phyloP scores from a whole-genome alignment of 2,329 filamentous ascomycete species.

The Fusarium citri region DNA sequence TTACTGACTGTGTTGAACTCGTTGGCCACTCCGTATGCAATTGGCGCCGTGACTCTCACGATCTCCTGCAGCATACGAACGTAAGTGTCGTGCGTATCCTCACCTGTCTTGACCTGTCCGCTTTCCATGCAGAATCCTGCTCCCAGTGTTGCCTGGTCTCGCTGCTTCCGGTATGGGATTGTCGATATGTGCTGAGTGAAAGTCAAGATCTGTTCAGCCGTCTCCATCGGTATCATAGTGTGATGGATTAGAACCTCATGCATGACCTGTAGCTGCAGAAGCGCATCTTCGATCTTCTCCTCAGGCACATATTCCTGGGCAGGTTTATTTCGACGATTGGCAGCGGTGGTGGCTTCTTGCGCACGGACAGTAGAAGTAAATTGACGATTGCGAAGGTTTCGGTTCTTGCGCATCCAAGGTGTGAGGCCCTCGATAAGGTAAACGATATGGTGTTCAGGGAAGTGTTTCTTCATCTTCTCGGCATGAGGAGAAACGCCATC shows the following conservation, averaged over 20 bases:
- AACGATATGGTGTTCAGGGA: slow-evolving; percentile 66
- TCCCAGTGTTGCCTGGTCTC: slow-evolving; percentile 61
- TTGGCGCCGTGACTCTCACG: slow-evolving; percentile 74
- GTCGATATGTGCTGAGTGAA: slow-evolving; percentile 85
- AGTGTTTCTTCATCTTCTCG: slow-evolving; percentile 63
- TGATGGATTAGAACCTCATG: slow-evolving; percentile 78
- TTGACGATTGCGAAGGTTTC: slow-evolving; percentile 73
- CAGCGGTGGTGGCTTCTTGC: slow-evolving; percentile 47
- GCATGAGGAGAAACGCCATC: slow-evolving; percentile 70
- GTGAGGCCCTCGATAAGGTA: slow-evolving; percentile 79
- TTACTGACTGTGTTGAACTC: slow-evolving; percentile 69
- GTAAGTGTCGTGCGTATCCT: slow-evolving; percentile 74
- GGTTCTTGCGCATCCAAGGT: slow-evolving; percentile 75
- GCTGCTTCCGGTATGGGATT: slow-evolving; percentile 74
- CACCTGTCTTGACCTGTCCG: slow-evolving; percentile 79
- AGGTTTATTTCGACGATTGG: slow-evolving; percentile 54
- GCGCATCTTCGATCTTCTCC: slow-evolving; percentile 75
- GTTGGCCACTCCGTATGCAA: slow-evolving; percentile 75
- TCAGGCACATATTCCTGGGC: slow-evolving; percentile 69
- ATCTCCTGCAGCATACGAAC: slow-evolving; percentile 82
- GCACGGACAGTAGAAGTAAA: slow-evolving; percentile 73
- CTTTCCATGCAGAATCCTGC: slow-evolving; percentile 82
- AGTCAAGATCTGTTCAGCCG: slow-evolving; percentile 76
- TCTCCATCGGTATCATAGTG: slow-evolving; percentile 69
- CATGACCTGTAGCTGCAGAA: slow-evolving; percentile 75